phyloP scores from a whole-genome alignment of 805 yeast genomes.

The Cyberlindnera samutprakarnensis region DNA sequence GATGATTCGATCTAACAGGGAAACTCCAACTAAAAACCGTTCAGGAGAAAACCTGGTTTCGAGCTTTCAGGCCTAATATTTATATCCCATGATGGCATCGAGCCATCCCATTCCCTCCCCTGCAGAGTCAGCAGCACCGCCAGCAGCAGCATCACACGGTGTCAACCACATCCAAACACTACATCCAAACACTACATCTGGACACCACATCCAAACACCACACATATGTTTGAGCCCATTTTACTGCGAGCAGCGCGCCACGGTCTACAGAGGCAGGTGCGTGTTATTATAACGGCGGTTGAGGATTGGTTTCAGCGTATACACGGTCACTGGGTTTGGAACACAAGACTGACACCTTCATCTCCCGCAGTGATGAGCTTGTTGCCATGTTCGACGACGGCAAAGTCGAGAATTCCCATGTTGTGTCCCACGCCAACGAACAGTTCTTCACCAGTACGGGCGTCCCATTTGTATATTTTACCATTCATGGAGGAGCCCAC shows the following conservation, averaged over 20 bases:
- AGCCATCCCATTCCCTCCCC: not conserved
- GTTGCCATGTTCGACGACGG: slow-evolving; percentile 54
- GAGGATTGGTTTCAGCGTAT: not conserved
- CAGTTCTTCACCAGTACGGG: slow-evolving; percentile 71
- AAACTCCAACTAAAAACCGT: too few species aligned
- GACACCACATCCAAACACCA: too few species aligned
- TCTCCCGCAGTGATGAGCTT: slow-evolving; percentile 90
- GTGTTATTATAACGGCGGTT: not conserved
- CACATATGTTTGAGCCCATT: too few species aligned
- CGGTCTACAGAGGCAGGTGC: too few species aligned
- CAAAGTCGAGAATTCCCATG: slow-evolving; percentile 89
- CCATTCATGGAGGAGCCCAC: slow-evolving; percentile 82
- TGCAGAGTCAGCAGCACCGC: not conserved
- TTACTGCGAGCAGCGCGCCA: too few species aligned
- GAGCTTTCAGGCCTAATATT: too few species aligned
- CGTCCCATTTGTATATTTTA: slow-evolving; percentile 78
- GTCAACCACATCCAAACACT: not conserved
- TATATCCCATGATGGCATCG: not conserved
- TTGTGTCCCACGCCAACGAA: slow-evolving; percentile 87
- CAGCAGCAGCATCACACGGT: not conserved
- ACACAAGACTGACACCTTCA: slow-evolving; percentile 83
- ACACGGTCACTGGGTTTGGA: slow-evolving; percentile 10
- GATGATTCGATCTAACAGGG: too few species aligned
- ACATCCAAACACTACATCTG: too few species aligned
- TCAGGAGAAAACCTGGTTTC: too few species aligned